These are phyloP conservation scores for Phaeosphaeriaceae sp. DNA, from an alignment of 2,329 filamentous ascomycete genomes.

Conservation along the genomic window DNA sequence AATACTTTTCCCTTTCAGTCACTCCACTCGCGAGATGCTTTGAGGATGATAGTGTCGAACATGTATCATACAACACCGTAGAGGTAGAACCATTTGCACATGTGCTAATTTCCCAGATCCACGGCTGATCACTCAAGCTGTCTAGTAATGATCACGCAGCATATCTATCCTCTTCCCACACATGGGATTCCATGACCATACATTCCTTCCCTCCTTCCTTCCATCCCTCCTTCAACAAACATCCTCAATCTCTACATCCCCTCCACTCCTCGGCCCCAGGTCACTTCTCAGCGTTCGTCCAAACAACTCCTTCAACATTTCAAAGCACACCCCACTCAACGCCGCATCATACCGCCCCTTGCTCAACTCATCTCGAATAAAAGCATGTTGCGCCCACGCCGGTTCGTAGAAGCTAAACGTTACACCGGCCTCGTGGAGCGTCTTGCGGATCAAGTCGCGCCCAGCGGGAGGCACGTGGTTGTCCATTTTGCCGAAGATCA, in stretches of 20 bases:
- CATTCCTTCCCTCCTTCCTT: too few relatives aligned
- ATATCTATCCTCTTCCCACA: too few relatives aligned
- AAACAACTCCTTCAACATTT: slow-evolving; percentile 88
- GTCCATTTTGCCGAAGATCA: slow-evolving; percentile 93
- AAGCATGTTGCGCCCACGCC: slow-evolving; percentile 82
- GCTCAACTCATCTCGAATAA: slow-evolving; percentile 67
- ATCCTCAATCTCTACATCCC: slow-evolving; percentile 70
- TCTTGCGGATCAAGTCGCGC: slow-evolving; percentile 81
- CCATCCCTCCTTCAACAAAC: slow-evolving; percentile 58
- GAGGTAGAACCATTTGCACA: too few relatives aligned
- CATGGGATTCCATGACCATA: too few relatives aligned
- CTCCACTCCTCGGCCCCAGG: slow-evolving; percentile 71
- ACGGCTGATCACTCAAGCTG: too few relatives aligned
- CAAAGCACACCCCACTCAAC: slow-evolving; percentile 85
- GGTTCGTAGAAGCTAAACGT: slow-evolving; percentile 86
- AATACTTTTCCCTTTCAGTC: too few relatives aligned
- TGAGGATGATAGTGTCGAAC: too few relatives aligned
- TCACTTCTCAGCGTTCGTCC: slow-evolving; percentile 79
- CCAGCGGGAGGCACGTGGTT: slow-evolving; percentile 86
- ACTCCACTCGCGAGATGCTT: too few relatives aligned
- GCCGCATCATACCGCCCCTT: slow-evolving; percentile 95
- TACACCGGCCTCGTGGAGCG: slow-evolving; percentile 76
- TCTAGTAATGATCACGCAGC: too few relatives aligned
- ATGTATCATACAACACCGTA: too few relatives aligned
- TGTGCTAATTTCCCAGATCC: too few relatives aligned